phyloP scores from a whole-genome alignment of 805 yeast species.

The Clavispora vitiphila region DNA sequence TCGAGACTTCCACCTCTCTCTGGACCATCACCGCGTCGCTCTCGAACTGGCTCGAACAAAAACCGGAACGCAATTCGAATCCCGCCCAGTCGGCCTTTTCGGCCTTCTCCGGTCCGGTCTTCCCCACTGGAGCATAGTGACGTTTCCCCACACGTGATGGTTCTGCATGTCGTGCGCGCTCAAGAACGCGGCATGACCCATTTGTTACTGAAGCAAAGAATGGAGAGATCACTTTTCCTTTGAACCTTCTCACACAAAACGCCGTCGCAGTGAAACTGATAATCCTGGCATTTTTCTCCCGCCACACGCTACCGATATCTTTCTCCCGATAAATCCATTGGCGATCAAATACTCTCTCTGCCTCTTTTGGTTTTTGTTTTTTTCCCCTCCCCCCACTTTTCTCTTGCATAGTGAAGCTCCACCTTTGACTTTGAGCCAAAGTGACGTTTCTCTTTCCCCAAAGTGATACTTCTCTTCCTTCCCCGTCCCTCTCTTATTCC shows the following conservation, averaged over 20 bases:
- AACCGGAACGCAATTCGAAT: too few species aligned
- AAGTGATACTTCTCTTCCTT: not conserved
- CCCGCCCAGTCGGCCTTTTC: too few species aligned
- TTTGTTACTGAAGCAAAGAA: not conserved
- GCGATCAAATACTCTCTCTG: too few species aligned
- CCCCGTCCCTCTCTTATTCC: not conserved
- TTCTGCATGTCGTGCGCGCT: slow-evolving; percentile 9
- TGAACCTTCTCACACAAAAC: not conserved
- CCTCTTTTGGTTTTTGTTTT: too few species aligned
- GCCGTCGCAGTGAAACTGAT: too few species aligned
- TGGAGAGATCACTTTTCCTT: not conserved
- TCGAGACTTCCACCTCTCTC: too few species aligned
- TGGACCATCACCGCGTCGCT: too few species aligned
- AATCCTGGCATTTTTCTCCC: not conserved
- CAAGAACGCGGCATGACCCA: slow-evolving; percentile 16
- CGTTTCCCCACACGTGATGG: slow-evolving; percentile 2
- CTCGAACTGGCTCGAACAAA: too few species aligned
- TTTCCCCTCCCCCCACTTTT: slow-evolving; percentile 2
- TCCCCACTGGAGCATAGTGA: not conserved
- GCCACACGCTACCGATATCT: not conserved
- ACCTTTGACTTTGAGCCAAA: too few species aligned
- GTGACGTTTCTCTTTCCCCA: not conserved
- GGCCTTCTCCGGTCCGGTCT: too few species aligned
- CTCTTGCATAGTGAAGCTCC: slow-evolving; percentile 1
- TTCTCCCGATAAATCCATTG: too few species aligned